Conservation (phyloP, 352 stramenopile genomes). For the Globisporangium iwayamae region DNA sequence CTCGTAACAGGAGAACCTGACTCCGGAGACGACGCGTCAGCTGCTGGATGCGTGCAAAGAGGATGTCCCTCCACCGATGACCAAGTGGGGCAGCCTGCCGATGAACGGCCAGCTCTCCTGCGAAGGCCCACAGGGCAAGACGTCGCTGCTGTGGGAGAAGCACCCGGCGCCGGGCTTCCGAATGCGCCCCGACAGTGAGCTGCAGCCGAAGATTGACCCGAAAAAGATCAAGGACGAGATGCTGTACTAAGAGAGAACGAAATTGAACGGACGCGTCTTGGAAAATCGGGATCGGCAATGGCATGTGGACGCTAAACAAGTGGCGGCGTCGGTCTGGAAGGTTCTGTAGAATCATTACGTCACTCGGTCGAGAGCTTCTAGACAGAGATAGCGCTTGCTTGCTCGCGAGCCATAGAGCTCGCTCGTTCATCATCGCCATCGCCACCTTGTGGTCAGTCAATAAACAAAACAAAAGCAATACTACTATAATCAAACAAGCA, state of each 20-base stretch:
- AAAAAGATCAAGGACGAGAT: slow-evolving; percentile 90
- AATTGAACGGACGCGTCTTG: neutral
- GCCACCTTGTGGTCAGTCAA: slow-evolving; percentile 4
- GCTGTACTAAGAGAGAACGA: slow-evolving; percentile 65
- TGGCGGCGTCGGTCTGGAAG: neutral
- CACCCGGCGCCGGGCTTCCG: slow-evolving; percentile 81
- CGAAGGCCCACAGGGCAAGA: slow-evolving; percentile 97
- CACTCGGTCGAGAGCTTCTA: neutral
- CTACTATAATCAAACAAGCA: slow-evolving; percentile 5
- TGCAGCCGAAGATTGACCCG: slow-evolving; percentile 94
- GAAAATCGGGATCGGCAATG: neutral
- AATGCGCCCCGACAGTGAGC: slow-evolving; percentile 88
- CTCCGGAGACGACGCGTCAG: slow-evolving; percentile 95
- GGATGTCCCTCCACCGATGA: slow-evolving; percentile 92
- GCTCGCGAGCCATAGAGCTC: neutral
- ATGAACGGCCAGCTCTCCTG: slow-evolving; percentile 99
- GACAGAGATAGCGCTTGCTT: neutral
- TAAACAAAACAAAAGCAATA: slow-evolving; percentile 13
- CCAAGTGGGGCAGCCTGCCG: slow-evolving; percentile 97
- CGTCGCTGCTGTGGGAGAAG: slow-evolving; percentile 87
- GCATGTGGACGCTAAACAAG: neutral
- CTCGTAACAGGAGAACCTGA: slow-evolving; percentile 95
- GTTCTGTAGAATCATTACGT: slow-evolving; percentile 6
- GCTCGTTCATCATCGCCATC: neutral
- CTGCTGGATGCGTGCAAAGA: slow-evolving; percentile 97